These are phyloP conservation scores for Rhodamnia rubescens DNA, from an alignment of 345 rosid species.

Conservation along the genomic window DNA sequence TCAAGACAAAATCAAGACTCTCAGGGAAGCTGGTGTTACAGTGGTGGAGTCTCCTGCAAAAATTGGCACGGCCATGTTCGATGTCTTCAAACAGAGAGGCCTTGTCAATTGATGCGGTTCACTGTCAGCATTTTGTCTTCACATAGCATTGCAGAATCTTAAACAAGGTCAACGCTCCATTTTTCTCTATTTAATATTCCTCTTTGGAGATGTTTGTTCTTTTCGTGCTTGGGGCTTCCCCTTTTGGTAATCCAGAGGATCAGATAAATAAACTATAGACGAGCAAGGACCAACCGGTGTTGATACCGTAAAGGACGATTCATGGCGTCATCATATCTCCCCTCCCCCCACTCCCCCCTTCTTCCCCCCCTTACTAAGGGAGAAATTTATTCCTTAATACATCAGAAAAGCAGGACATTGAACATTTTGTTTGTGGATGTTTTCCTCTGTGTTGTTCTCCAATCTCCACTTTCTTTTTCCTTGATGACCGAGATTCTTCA, in stretches of 20 bases:
- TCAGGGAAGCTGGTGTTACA: constrained; percentile 79
- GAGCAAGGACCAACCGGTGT: background rate
- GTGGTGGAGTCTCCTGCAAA: constrained; percentile 97
- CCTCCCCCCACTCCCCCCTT: background rate
- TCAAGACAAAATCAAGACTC: constrained; percentile 77
- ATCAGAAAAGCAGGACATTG: background rate
- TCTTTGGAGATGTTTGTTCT: background rate
- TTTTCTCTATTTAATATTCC: background rate
- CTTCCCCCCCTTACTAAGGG: background rate
- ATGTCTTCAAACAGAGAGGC: constrained; percentile 70
- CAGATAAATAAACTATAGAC: background rate
- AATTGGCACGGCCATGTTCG: constrained; percentile 69
- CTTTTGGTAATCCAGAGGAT: background rate
- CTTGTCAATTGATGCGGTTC: constrained; percentile 16
- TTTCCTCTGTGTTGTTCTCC: background rate
- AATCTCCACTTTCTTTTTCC: background rate
- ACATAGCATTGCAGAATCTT: background rate
- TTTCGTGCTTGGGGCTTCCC: background rate
- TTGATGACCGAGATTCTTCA: background rate
- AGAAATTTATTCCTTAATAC: background rate
- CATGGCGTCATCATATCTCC: background rate
- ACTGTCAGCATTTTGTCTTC: background rate
- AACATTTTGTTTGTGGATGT: background rate
- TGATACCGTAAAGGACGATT: background rate
- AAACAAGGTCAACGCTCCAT: background rate